Base-by-base conservation (phyloP, 2,329 filamentous ascomycete genomes). In the Chaetomium olivaceum region DNA sequence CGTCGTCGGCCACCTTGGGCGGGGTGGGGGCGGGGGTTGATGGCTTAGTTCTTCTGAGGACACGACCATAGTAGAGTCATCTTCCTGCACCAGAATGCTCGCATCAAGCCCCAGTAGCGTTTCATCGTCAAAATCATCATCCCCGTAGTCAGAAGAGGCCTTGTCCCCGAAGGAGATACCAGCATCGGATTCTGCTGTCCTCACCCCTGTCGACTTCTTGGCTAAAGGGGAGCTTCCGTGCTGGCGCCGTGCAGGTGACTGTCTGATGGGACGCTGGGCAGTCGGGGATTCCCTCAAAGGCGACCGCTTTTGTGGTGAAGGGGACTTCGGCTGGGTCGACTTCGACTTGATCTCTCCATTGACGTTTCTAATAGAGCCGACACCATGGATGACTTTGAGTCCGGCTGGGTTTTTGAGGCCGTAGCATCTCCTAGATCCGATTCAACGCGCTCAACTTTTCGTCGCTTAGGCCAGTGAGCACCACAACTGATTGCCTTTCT, bases 401-500 rank as follows among this genome's bases (percentile, higher is more conserved):
- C 82, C 64, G 81, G 80, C 69, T 77, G 79, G 66, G 81, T 77
- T 72, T 77, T 75, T 67, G 68, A 74, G 65, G 73, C 74, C 50
- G 77, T 72, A 46, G 72, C 73, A 62, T 74, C 75, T 36, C 71
- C 69, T 54, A 77, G 74, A 3, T 76, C 76, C 0, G 76, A 73
- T 59, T 79, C 82, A 16, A 79, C 76, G 39, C 80, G 81, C 58
- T 87, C 85, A 8, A 87, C 73, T 70, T 83, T 89, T 70, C 88
- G 83, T 69, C 88, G 82, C 76, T 93, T 93, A 1, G 89, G 88
- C 84, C 89, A 91, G 70, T 90, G 85, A 27, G 85, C 81, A 21
- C 88, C 89, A 73, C 88, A 91, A 74, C 89, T 92, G 66, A 88
- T 83, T 2, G 89, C 84, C 69, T 89, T 84, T 71, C 89, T 83